Percentiles rank a stretch among this genome's conserved stretches.
These are phyloP conservation scores for Colletotrichum orchidophilum DNA, from an alignment of 2,329 filamentous ascomycete genomes.

Conservation along the genomic window DNA sequence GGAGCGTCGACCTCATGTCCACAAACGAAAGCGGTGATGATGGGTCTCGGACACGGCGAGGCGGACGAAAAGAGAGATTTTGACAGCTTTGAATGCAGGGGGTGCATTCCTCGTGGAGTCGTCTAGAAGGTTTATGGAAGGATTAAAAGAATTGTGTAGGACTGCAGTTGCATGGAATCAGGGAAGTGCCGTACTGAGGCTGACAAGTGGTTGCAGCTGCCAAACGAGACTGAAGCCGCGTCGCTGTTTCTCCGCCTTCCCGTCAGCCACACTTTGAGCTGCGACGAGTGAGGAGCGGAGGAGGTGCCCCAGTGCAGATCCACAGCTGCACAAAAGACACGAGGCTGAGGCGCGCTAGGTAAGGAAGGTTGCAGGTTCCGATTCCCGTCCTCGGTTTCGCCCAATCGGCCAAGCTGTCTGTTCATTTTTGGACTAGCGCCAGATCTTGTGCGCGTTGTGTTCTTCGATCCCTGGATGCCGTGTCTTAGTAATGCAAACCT, in stretches of 20 bases:
- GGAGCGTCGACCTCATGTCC: constrained; percentile 2
- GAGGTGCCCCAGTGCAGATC: background rate
- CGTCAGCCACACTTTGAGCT: constrained; percentile 16
- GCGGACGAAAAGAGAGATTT: background rate
- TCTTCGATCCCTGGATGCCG: constrained; percentile 17
- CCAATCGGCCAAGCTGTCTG: constrained; percentile 17
- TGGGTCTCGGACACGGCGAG: constrained; percentile 12
- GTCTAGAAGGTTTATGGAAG: constrained; percentile 23
- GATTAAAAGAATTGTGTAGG: constrained; percentile 1
- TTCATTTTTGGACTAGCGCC: constrained; percentile 12
- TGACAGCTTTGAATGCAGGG: constrained; percentile 10
- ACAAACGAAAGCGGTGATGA: constrained; percentile 8
- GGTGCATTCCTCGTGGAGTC: constrained; percentile 11
- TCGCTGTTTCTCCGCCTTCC: background rate
- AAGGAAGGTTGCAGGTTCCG: constrained; percentile 25
- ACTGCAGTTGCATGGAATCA: background rate
- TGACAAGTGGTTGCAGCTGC: constrained; percentile 31
- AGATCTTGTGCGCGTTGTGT: constrained; percentile 32
- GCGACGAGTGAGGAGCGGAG: background rate
- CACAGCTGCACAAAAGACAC: constrained; percentile 27
- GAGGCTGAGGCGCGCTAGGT: constrained; percentile 19
- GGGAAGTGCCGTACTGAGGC: background rate
- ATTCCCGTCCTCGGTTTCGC: constrained; percentile 22
- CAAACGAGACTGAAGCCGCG: background rate
- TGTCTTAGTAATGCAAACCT: constrained; percentile 34